Evolutionary conservation across 441 rosid genomes (phyloP).

Genomic region (Eutrema salsugineum): DNA sequence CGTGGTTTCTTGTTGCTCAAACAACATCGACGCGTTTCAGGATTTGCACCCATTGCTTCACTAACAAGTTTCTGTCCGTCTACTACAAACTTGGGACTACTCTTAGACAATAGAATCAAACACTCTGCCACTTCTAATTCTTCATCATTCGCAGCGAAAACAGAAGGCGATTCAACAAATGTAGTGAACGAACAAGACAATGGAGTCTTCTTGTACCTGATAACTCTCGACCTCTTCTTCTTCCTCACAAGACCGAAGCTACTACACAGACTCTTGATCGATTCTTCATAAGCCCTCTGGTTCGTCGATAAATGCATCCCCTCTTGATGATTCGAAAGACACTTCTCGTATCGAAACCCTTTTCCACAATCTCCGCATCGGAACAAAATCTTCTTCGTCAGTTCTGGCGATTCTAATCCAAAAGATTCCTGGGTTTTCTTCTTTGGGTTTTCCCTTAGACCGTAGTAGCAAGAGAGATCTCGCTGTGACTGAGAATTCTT

Average conservation of each 20-base stretch:
- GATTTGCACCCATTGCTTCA: constrained; percentile 34
- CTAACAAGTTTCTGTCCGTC: constrained; percentile 22
- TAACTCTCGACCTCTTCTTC: constrained; percentile 59
- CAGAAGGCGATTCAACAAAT: constrained; percentile 40
- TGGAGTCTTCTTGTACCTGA: constrained; percentile 44
- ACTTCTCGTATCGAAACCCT: constrained; percentile 44
- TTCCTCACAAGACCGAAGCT: constrained; percentile 33
- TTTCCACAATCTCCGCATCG: constrained; percentile 53
- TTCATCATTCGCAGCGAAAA: constrained; percentile 36
- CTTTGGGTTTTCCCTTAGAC: constrained; percentile 66
- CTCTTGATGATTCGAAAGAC: constrained; percentile 42
- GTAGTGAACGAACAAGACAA: constrained; percentile 43
- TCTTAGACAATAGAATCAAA: constrained; percentile 60
- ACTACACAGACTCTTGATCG: constrained; percentile 27
- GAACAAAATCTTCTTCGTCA: constrained; percentile 63
- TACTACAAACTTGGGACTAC: constrained; percentile 30
- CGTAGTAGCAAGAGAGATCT: constrained; percentile 41
- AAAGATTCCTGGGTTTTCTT: constrained; percentile 68
- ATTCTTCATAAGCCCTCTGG: constrained; percentile 21
- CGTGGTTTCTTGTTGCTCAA: constrained; percentile 18
- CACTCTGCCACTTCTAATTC: constrained; percentile 48
- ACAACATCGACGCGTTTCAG: constrained; percentile 27
- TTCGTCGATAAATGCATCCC: constrained; percentile 35
- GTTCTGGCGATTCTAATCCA: constrained; percentile 42
- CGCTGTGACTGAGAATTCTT: constrained; percentile 35